A percentile compares a stretch with the other conserved stretches of the same genome.
Evolutionary conservation across 2,329 filamentous ascomycete species (phyloP).

Genomic region (Botryotinia narcissicola): DNA sequence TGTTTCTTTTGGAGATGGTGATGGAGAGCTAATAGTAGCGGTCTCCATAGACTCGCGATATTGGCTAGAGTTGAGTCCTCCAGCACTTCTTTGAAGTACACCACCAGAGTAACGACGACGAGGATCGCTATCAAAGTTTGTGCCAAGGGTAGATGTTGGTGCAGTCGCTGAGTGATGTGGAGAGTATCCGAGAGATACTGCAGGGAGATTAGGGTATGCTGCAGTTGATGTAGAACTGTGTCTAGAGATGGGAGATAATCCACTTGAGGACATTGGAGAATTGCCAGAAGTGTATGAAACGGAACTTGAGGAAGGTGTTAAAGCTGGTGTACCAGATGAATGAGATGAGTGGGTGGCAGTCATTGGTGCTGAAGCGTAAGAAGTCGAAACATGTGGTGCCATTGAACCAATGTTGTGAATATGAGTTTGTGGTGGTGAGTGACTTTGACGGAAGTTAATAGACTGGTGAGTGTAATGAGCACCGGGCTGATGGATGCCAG

Average conservation of each 20-base stretch:
- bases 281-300: constrained; percentile 77
- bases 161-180: constrained; percentile 61
- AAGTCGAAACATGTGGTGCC: constrained; percentile 38
- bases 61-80: constrained; percentile 27
- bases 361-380: constrained; percentile 54
- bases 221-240: constrained; percentile 57
- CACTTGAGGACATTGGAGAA: constrained; percentile 67
- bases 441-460: constrained; percentile 57
- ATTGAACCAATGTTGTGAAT: constrained; percentile 32
- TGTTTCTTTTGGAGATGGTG: constrained; percentile 33
- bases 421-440: constrained; percentile 47
- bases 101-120: constrained; percentile 65
- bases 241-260: constrained; percentile 63
- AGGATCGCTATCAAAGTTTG: constrained; percentile 61
- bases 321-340: constrained; percentile 64
- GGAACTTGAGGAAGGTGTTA: constrained; percentile 72
- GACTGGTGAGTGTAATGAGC: constrained; percentile 59
- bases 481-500: constrained; percentile 73
- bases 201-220: constrained; percentile 73
- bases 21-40: constrained; percentile 30
- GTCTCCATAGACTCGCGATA: constrained; percentile 32
- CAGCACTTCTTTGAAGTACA: constrained; percentile 59
- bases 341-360: constrained; percentile 59
- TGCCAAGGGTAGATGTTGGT: constrained; percentile 66
- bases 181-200: constrained; percentile 67